Evolutionary conservation across 345 rosid species (phyloP), one percentile per base, ranked within the genome.

Genomic region (Gossypium herbaceum): DNA sequence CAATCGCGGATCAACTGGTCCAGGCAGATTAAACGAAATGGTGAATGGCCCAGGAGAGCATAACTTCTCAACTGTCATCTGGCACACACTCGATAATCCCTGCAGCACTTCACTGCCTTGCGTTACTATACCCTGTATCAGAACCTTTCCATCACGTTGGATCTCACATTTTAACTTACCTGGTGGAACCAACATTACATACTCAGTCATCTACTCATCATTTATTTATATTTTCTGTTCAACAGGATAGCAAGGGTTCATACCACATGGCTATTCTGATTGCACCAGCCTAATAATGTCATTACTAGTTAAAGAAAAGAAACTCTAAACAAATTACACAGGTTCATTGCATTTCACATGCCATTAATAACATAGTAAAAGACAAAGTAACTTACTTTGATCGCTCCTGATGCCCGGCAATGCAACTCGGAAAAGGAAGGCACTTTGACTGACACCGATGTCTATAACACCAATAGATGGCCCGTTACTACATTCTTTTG

Each of bases 1-100:
- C 27, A 91, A 77, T 51, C 96, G 85, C 22, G 96, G 91, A 79
- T 91, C 97, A 17, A 89, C 93, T 25, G 87, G 90, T 79, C 98
- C 93, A 0, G 97, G 98, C 56, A 93, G 83, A 66, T 82, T 85
- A 73, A 93, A 89, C 0, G 86, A 75, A 69, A 93, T 52, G 0
- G 85, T 79, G 82, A 90, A 89, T 0, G 97, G 89, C 39, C 96
- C 97, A 0, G 89, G 81, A 0, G 88, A 85, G 75, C 78, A 73
- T 2, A 85, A 77, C 75, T 87, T 89, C 74, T 86, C 84, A 47
- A 85, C 86, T 45, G 81, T 87, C 83, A 79, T 68, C 74, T 85
- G 74, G 76, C 78, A 86, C n/a, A 66, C 74, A 11, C 76, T 77
- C 1, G 82, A 69, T 0, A 84, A 45, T 43, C 76, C 81, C 58